Conservation (phyloP, 2,329 filamentous ascomycete species). For the Emergomyces orientalis region DNA sequence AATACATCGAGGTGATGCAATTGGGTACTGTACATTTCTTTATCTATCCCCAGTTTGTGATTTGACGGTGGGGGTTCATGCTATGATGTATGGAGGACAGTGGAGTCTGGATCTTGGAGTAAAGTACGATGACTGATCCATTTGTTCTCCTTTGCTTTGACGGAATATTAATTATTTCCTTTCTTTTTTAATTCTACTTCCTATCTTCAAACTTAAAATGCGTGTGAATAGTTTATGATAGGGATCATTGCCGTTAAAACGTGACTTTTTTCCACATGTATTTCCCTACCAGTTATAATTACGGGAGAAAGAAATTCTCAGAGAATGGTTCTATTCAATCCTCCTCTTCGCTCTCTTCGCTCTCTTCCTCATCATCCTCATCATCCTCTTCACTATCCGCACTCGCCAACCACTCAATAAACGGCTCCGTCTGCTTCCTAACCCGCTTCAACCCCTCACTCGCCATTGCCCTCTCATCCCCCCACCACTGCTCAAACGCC, state of each 20-base stretch:
- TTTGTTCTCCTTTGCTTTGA: not conserved
- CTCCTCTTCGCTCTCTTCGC: conserved; percentile 22
- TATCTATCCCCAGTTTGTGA: not conserved
- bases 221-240: not conserved
- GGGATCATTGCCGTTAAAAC: not conserved
- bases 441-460: conserved; percentile 61
- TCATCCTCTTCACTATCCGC: conserved; percentile 63
- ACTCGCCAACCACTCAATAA: conserved; percentile 78
- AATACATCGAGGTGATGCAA: not conserved
- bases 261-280: not conserved
- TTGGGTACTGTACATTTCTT: not conserved
- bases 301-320: not conserved
- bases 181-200: not conserved
- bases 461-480: conserved; percentile 57
- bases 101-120: not conserved
- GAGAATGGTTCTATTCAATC: conserved; percentile 3
- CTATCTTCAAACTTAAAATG: not conserved
- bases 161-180: not conserved
- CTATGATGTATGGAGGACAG: not conserved
- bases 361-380: conserved; percentile 47
- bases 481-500: conserved; percentile 83
- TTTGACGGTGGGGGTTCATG: not conserved
- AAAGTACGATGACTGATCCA: not conserved
- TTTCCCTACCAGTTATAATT: not conserved
- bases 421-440: conserved; percentile 61